These are phyloP conservation scores for Crassisporium funariophilum DNA, from an alignment of 768 basidiomycete genomes.

Conservation along the genomic window DNA sequence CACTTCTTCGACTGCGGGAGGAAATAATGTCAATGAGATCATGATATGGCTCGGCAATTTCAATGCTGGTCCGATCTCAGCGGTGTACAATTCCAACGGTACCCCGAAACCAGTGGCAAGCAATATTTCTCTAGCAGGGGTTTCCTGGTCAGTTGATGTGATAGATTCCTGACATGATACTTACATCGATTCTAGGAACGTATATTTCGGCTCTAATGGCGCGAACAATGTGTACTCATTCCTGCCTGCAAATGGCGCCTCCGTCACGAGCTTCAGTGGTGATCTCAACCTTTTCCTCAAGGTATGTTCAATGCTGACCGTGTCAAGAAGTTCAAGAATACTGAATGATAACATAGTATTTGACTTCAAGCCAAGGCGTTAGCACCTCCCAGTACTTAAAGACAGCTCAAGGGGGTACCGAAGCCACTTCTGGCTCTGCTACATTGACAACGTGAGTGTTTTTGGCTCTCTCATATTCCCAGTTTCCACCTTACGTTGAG, in stretches of 20 bases:
- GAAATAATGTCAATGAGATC: constrained; percentile 49
- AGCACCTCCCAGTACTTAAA: constrained; percentile 55
- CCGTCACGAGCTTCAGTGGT: constrained; percentile 50
- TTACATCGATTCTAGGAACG: constrained; percentile 41
- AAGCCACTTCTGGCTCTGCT: constrained; percentile 60
- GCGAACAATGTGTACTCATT: constrained; percentile 55
- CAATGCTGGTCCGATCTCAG: constrained; percentile 61
- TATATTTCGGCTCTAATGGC: constrained; percentile 57
- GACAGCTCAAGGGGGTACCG: constrained; percentile 64
- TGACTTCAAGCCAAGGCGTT: constrained; percentile 48
- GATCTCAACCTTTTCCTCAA: constrained; percentile 57
- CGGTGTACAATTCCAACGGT: constrained; percentile 46
- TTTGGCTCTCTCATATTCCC: background rate
- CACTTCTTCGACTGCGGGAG: constrained; percentile 52
- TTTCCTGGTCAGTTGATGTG: constrained; percentile 43
- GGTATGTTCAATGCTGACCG: constrained; percentile 38
- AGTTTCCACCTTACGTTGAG: background rate
- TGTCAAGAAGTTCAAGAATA: background rate
- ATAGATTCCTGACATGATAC: background rate
- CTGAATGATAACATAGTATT: constrained; percentile 38
- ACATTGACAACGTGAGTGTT: constrained; percentile 52
- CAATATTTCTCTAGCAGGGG: constrained; percentile 47
- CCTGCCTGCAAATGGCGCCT: constrained; percentile 37
- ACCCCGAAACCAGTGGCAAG: constrained; percentile 47
- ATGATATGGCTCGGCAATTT: constrained; percentile 70